Conservation (phyloP, 2,329 filamentous ascomycete species). For the Xylariaceae sp. region DNA sequence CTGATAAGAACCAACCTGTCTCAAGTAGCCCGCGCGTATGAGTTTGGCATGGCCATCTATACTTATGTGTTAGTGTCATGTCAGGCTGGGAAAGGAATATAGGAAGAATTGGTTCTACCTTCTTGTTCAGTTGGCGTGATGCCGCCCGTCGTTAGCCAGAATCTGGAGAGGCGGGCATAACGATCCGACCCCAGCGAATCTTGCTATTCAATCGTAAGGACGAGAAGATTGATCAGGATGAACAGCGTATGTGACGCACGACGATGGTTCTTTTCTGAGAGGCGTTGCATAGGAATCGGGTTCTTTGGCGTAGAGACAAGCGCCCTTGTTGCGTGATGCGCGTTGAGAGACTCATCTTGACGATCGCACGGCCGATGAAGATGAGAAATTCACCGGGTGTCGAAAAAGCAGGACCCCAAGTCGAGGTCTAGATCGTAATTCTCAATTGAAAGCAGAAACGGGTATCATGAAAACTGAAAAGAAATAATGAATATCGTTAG, state of each 20-base stretch:
- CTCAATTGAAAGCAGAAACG: neutral
- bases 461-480: neutral
- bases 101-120: conserved; percentile 35
- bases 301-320: conserved; percentile 10
- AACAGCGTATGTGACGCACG: conserved; percentile 14
- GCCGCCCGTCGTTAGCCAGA: conserved; percentile 75
- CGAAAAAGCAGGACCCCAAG: neutral
- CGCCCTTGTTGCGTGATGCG: conserved; percentile 15
- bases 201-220: conserved; percentile 13
- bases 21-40: conserved; percentile 65
- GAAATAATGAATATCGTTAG: neutral
- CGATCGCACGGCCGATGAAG: conserved; percentile 6
- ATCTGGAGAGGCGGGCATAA: conserved; percentile 54
- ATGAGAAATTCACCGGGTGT: neutral
- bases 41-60: conserved; percentile 63
- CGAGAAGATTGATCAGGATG: neutral
- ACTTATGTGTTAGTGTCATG: conserved; percentile 14
- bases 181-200: conserved; percentile 11
- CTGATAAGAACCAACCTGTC: conserved; percentile 49
- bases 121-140: conserved; percentile 54
- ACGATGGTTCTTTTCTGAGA: conserved; percentile 3
- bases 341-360: conserved; percentile 20
- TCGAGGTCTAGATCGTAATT: neutral
- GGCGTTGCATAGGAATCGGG: conserved; percentile 9
- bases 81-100: neutral